phyloP scores from a whole-genome alignment of 116 monocot genomes.

The Zostera marina region DNA sequence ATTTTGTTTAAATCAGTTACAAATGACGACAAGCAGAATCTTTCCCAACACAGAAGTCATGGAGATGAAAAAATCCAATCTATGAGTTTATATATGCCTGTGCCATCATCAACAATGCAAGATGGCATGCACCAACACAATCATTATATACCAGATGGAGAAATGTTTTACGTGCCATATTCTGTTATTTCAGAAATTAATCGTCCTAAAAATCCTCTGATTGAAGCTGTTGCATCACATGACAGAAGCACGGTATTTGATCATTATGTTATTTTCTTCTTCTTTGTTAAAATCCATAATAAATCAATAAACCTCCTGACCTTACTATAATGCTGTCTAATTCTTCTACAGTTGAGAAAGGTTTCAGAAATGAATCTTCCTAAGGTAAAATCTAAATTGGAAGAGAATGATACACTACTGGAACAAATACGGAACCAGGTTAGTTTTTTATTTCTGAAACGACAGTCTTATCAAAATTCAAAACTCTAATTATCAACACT shows the following conservation, averaged over 20 bases:
- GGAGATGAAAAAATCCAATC: slow-evolving; percentile 24
- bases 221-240: slow-evolving; percentile 73
- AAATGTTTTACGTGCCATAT: slow-evolving; percentile 14
- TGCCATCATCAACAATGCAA: slow-evolving; percentile 11
- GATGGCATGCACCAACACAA: slow-evolving; percentile 16
- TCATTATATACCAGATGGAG: slow-evolving; percentile 18
- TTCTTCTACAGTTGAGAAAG: slow-evolving; percentile 68
- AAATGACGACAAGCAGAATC: slow-evolving; percentile 15
- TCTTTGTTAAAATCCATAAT: not conserved
- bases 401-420: slow-evolving; percentile 57
- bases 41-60: slow-evolving; percentile 8
- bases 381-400: slow-evolving; percentile 28
- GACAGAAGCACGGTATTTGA: slow-evolving; percentile 60
- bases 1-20: slow-evolving; percentile 4
- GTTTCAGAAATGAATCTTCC: slow-evolving; percentile 49
- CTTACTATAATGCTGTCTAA: not conserved
- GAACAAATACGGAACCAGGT: slow-evolving; percentile 94
- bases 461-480: not conserved
- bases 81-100: slow-evolving; percentile 14
- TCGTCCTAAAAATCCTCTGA: slow-evolving; percentile 62
- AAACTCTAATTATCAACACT: not conserved
- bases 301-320: not conserved
- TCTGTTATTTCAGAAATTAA: slow-evolving; percentile 18
- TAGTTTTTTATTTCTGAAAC: slow-evolving; percentile 4
- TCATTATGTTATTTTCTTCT: not conserved